Evolutionary conservation across 2,329 filamentous ascomycete genomes (phyloP).

Genomic region (Arthroderma sp.): DNA sequence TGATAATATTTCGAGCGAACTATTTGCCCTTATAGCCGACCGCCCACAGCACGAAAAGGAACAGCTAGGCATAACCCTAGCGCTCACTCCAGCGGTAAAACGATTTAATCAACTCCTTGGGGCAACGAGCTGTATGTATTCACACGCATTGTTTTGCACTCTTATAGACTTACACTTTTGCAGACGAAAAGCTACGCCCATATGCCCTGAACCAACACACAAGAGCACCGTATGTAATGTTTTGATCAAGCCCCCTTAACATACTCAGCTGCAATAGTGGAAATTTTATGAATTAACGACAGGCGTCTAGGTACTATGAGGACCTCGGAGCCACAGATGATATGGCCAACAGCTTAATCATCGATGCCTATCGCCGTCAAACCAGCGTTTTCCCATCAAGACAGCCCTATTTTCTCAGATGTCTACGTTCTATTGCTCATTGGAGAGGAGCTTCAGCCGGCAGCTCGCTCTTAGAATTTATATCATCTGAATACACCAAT

Average conservation of each 20-base stretch:
- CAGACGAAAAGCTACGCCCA: slow-evolving; percentile 4
- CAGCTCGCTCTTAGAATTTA: slow-evolving; percentile 41
- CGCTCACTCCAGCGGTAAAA: slow-evolving; percentile 21
- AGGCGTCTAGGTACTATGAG: slow-evolving; percentile 38
- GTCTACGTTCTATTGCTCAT: slow-evolving; percentile 46
- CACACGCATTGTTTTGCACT: neutral
- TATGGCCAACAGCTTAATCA: slow-evolving; percentile 48
- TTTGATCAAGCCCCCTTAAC: neutral
- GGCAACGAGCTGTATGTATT: slow-evolving; percentile 21
- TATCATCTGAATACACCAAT: slow-evolving; percentile 44
- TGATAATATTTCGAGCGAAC: slow-evolving; percentile 48
- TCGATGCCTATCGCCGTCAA: slow-evolving; percentile 51
- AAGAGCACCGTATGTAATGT: slow-evolving; percentile 18
- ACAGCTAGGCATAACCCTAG: slow-evolving; percentile 18
- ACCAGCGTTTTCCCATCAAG: slow-evolving; percentile 41
- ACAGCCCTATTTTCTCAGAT: slow-evolving; percentile 50
- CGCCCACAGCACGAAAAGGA: slow-evolving; percentile 28
- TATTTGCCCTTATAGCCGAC: slow-evolving; percentile 39
- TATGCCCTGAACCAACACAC: neutral
- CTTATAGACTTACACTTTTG: neutral
- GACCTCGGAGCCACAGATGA: slow-evolving; percentile 49
- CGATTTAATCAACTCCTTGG: slow-evolving; percentile 28
- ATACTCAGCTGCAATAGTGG: neutral
- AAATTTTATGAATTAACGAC: neutral
- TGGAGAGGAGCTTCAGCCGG: slow-evolving; percentile 35